phyloP scores from a whole-genome alignment of 2,329 filamentous ascomycete species.

The Talaromyces funiculosus region DNA sequence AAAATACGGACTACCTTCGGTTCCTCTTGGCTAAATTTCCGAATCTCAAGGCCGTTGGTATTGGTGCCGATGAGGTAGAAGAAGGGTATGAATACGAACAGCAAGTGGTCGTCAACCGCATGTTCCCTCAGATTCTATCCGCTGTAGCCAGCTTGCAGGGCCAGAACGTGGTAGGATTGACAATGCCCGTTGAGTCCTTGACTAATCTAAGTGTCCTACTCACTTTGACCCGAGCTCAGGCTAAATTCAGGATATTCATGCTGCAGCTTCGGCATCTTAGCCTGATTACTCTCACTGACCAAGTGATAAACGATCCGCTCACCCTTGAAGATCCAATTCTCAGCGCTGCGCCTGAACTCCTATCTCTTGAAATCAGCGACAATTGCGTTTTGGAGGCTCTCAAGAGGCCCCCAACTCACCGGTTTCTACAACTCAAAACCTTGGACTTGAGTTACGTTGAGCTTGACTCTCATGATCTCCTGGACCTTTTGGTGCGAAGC shows the following conservation, averaged over 20 bases:
- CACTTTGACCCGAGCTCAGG: background rate
- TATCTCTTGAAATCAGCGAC: background rate
- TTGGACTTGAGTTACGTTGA: background rate
- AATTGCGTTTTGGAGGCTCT: background rate
- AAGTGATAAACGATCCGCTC: background rate
- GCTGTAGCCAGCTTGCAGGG: background rate
- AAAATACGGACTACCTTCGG: background rate
- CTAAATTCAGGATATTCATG: background rate
- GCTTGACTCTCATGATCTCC: background rate
- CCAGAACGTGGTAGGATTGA: background rate
- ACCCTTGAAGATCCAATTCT: background rate
- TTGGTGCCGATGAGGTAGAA: background rate
- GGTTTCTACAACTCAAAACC: background rate
- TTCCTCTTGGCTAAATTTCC: background rate
- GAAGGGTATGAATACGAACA: background rate
- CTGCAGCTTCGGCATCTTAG: background rate
- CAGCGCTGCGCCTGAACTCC: background rate
- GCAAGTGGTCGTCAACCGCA: background rate
- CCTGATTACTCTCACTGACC: background rate
- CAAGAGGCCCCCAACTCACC: no score
- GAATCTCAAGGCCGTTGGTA: background rate
- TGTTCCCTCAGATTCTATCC: background rate
- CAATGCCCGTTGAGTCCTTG: background rate
- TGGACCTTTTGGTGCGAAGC: background rate
- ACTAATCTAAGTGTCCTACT: background rate